Conservation (phyloP, 441 rosid genomes). For the Populus hybrid region DNA sequence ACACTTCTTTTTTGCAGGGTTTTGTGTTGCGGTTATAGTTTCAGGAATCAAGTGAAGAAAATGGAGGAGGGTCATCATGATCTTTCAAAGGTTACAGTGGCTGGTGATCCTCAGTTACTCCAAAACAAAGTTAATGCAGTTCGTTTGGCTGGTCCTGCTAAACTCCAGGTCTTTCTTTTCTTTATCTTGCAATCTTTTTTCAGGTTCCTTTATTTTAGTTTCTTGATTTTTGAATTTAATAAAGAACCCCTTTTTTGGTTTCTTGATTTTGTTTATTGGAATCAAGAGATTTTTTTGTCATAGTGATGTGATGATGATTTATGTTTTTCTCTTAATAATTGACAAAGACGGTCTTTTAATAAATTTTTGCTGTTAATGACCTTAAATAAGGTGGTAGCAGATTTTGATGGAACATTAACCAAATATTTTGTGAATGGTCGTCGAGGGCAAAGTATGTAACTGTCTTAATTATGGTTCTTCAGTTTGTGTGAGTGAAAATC, state of each 20-base stretch:
- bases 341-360: too few species aligned
- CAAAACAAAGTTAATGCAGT: conserved; percentile 46
- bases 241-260: too few species aligned
- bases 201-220: not conserved
- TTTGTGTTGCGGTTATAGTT: conserved; percentile 18
- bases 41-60: conserved; percentile 7
- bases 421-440: conserved; percentile 52
- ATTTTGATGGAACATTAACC: conserved; percentile 83
- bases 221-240: not conserved
- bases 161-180: conserved; percentile 55
- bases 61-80: conserved; percentile 32
- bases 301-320: too few species aligned
- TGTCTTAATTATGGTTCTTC: not conserved
- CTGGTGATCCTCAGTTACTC: conserved; percentile 41
- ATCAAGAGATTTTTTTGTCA: too few species aligned
- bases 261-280: too few species aligned
- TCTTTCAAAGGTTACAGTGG: conserved; percentile 40
- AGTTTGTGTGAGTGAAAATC: too few species aligned
- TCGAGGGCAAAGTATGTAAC: conserved; percentile 61
- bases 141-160: conserved; percentile 59
- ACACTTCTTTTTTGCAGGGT: conserved; percentile 19
- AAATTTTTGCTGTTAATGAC: not conserved
- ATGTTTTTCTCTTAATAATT: too few species aligned
- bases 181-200: not conserved
- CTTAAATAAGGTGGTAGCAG: conserved; percentile 65